A percentile compares a stretch with the other conserved stretches of the same genome.
These are phyloP conservation scores for Phalaenopsis equestris DNA, from an alignment of 106 monocot genomes.

Conservation along the genomic window DNA sequence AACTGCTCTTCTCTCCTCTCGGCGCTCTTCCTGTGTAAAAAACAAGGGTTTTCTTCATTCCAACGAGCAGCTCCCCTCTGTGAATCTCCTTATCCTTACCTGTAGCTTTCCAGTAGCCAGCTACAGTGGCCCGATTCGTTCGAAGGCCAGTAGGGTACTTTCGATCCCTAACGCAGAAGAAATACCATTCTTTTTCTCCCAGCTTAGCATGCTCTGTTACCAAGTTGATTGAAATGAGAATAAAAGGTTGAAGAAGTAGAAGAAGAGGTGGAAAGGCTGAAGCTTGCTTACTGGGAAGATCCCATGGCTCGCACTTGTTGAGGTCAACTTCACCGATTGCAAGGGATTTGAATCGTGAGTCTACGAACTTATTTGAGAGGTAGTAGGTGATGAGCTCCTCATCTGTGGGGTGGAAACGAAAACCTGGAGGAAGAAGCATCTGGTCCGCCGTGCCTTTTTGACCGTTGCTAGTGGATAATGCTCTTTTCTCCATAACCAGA, in stretches of 20 bases:
- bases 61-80: slow-evolving; percentile 29
- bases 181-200: slow-evolving; percentile 86
- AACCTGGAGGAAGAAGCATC: slow-evolving; percentile 36
- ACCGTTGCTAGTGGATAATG: not conserved
- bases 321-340: slow-evolving; percentile 43
- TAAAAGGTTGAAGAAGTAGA: not conserved
- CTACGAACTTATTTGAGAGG: slow-evolving; percentile 33
- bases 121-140: slow-evolving; percentile 64
- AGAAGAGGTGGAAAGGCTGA: not conserved
- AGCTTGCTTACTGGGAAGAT: slow-evolving; percentile 25
- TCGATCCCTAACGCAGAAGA: slow-evolving; percentile 61
- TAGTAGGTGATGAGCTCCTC: slow-evolving; percentile 49
- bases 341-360: slow-evolving; percentile 19
- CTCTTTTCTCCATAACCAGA: not conserved
- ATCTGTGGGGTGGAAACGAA: slow-evolving; percentile 48
- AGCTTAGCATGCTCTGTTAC: slow-evolving; percentile 46
- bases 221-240: not conserved
- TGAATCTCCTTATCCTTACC: slow-evolving; percentile 74
- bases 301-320: slow-evolving; percentile 59
- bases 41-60: slow-evolving; percentile 86
- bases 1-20: slow-evolving; percentile 57
- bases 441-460: not conserved
- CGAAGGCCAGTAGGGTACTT: slow-evolving; percentile 78
- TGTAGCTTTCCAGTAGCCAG: slow-evolving; percentile 88
- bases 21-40: slow-evolving; percentile 76